Conservation (phyloP, 2,329 filamentous ascomycete genomes). For the Paecilomyces formosus region DNA sequence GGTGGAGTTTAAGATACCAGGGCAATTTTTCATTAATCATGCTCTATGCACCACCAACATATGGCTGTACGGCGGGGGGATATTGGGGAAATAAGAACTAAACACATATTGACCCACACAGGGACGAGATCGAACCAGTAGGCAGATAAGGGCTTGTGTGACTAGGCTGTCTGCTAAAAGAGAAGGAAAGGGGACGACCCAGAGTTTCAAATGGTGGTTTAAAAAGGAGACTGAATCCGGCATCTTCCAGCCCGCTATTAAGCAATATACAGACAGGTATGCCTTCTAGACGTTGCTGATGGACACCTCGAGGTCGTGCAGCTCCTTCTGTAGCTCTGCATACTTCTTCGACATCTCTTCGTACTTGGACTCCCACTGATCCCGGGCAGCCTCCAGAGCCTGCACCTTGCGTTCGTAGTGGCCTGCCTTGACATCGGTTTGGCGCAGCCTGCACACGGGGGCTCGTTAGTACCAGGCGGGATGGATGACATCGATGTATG, state of each 20-base stretch:
- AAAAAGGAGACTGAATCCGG: conserved; percentile 19
- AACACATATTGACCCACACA: background rate
- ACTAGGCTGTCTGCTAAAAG: conserved; percentile 8
- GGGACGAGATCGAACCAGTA: background rate
- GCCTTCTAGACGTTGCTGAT: conserved; percentile 79
- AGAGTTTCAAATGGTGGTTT: conserved; percentile 17
- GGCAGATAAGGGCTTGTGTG: conserved; percentile 11
- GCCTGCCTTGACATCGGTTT: conserved; percentile 98
- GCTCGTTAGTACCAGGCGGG: background rate
- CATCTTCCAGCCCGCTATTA: conserved; percentile 19
- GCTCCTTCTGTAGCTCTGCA: conserved; percentile 72
- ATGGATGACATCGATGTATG: background rate
- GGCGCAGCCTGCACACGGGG: conserved; percentile 65
- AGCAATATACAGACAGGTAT: conserved; percentile 22
- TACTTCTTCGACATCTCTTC: conserved; percentile 96
- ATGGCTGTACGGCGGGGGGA: background rate
- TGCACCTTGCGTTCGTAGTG: conserved; percentile 99
- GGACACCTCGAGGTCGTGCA: conserved; percentile 83
- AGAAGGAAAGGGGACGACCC: conserved; percentile 17
- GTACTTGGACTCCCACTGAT: conserved; percentile 96
- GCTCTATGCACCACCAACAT: conserved; percentile 5
- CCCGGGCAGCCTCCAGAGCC: conserved; percentile 82
- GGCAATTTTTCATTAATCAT: background rate
- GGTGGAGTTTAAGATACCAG: background rate
- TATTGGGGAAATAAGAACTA: conserved; percentile 1